Evolutionary conservation across 1,139 yeast species (phyloP).

Genomic region (Hyphopichia khmerensis): DNA sequence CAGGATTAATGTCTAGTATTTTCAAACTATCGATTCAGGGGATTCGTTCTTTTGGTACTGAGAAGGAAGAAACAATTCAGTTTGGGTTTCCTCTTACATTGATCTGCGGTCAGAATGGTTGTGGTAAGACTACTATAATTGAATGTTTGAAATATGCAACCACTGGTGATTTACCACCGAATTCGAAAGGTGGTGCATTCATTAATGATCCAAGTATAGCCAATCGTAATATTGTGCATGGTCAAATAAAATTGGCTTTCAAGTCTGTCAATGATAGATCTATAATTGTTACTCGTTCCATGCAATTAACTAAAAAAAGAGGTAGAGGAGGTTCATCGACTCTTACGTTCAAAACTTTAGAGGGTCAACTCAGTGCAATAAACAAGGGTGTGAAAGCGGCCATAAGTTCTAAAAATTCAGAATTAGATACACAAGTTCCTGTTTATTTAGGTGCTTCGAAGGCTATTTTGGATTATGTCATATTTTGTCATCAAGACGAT

Average conservation of each 20-base stretch:
- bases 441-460: conserved; percentile 81
- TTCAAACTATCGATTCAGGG: conserved; percentile 86
- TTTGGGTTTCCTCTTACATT: conserved; percentile 90
- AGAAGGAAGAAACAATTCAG: conserved; percentile 79
- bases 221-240: conserved; percentile 75
- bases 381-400: conserved; percentile 69
- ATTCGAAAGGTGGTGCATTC: conserved; percentile 94
- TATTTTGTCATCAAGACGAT: conserved; percentile 97
- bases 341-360: conserved; percentile 83
- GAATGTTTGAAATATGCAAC: conserved; percentile 94
- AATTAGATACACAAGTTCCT: conserved; percentile 81
- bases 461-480: conserved; percentile 86
- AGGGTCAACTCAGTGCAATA: conserved; percentile 77
- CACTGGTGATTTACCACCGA: conserved; percentile 95
- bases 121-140: conserved; percentile 97
- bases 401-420: conserved; percentile 79
- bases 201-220: conserved; percentile 87
- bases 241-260: conserved; percentile 89
- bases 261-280: conserved; percentile 68
- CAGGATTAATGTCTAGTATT: conserved; percentile 56
- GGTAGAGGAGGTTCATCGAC: conserved; percentile 29
- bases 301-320: conserved; percentile 68
- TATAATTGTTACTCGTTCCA: conserved; percentile 84
- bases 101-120: conserved; percentile 95
- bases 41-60: conserved; percentile 84